Base-by-base conservation (phyloP, 768 basidiomycete genomes). In the Hygrophorus pudorinus region DNA sequence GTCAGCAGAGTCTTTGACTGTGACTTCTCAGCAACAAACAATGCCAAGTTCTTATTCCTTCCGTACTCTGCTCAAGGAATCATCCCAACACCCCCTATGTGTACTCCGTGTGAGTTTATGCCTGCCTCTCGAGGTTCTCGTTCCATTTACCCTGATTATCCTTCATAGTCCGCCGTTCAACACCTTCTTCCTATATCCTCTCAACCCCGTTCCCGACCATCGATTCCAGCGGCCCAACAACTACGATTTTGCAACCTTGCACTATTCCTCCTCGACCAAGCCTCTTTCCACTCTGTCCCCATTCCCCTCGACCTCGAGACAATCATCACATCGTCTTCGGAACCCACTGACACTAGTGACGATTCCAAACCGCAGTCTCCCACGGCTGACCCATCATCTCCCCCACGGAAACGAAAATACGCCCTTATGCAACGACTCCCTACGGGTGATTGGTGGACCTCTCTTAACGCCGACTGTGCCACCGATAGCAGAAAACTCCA, bases 361-460 rank as follows among this genome's bases (percentile, higher is more conserved):
- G 38, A 47, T 29, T 16, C 38, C 5, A 48, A 42, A 38, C 51
- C 28, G 49, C 56, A 53, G 1, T 50, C 38, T 35, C 9, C 48
- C 56, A 5, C 34, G 34, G 0, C 47, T 27, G 47, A 52, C 18
- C 29, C 52, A 21, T 37, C 51, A 16, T 46, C 40, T 18, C 53
- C 51, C 46, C 61, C 36, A 49, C 62, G 48, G 51, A 63, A 48
- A 36, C 75, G 71, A 42, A 76, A 70, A 54, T 88, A 81, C 61
- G 86, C 88, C 2, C 75, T 91, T 37, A 71, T 89, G 51, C 87
- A 91, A 54, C 80, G 78, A 47, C 67, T 91, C 5, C 85, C 88
- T 0, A 72, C 68, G 1, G 85, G 79, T 31, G 80, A 82, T 47
- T 87, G 78, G 67, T 91, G 85, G 81, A 72, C 85, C 12, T 86